Base-by-base conservation (phyloP, 805 yeast genomes). In the Dipodascus geniculatus region DNA sequence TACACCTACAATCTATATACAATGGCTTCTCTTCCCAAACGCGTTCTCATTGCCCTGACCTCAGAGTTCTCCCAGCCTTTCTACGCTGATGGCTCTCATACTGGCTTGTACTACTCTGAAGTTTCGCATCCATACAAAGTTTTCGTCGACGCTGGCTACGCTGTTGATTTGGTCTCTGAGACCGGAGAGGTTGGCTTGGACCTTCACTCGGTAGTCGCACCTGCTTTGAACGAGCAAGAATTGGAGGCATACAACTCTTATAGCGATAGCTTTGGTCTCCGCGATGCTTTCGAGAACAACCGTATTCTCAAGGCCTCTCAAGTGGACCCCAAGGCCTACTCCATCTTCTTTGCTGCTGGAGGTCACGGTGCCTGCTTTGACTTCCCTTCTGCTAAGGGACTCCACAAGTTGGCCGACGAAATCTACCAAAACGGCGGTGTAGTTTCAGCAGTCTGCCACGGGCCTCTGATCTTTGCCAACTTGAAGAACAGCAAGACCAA, bases 401-500 rank as follows among this genome's bases (percentile, higher is more conserved):
- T 81, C 52, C 79, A 75, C 53, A 56, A 63, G 22, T 54, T 78
- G 48, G 82, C 80, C 20, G 65, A 69, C 24, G 66, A 69, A 22
- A 74, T 81, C 51, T 79, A 75, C 62, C 68, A 66, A 31, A 65
- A 74, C 20, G 78, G 77, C 42, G 85, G 85, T 50, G 74, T 80
- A 42, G 74, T 82, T 22, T 66, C 80, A 48, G 84, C 86, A 16
- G 86, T 82, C 6, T 82, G 87, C 65, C 86, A 82, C 59, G 87
- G 85, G 4, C 83, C 84, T n/a, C 73, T 74, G 22, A 72, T 81
- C 56, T 77, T 82, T 56, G 76, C 72, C n/a, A 70, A 71, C 48
- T 63, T 81, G 57, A 68, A 62, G 44, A 78, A 77, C 58, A 57
- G 62, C 47, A 55, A 60, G 4, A 69, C 75, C 17, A 79, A 79